Evolutionary conservation across 495 filamentous ascomycete species (phyloP), one percentile per base, ranked within the genome.

Genomic region (Talaromyces stipitatus): DNA sequence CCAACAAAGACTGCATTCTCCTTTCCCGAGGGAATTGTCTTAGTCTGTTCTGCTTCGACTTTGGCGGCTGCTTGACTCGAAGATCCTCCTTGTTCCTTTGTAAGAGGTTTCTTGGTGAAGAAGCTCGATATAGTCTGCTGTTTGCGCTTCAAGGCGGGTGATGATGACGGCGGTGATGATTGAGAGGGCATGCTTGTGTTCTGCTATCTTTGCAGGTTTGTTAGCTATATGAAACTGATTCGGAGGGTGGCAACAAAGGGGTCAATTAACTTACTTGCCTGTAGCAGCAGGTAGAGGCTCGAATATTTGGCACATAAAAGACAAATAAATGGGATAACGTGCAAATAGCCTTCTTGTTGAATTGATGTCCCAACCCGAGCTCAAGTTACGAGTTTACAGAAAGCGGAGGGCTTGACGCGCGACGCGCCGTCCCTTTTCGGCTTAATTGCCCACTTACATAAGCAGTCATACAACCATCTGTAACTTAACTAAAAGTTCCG

Each of bases 81-180:
- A 28, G 32, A 45, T 52, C 10, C 50, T n/a, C 56, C 54, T 55
- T 67, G 59, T 4, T 61, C 48, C 16, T 51, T 41, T 29, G 63
- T 58, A 23, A 62, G 59, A 6, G 87, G 73, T 64, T 82, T 88
- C 24, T 81, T 83, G 3, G 82, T 82, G 68, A 96, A 96, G 74
- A 96, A 96, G 67, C 82, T 92, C 1, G 90, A 91, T 51, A 96
- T 85, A 4, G 88, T 87, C 57, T 87, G 81, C 66, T 96, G 90
- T 63, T 86, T 90, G 85, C 66, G 68, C 58, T 72, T 76, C 46
- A 69, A 23, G 14, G 61, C 67, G 41, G 68, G 68, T n/a, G 76
- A 74, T 14, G 72, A 68, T 16, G 68, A 67, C 7, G 61, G 33
- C 9, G 73, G 36, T 6, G 73, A 70, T 46, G 72, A 62, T 65